Evolutionary conservation across 306 rosid species (phyloP).

Genomic region (Malus fusca): DNA sequence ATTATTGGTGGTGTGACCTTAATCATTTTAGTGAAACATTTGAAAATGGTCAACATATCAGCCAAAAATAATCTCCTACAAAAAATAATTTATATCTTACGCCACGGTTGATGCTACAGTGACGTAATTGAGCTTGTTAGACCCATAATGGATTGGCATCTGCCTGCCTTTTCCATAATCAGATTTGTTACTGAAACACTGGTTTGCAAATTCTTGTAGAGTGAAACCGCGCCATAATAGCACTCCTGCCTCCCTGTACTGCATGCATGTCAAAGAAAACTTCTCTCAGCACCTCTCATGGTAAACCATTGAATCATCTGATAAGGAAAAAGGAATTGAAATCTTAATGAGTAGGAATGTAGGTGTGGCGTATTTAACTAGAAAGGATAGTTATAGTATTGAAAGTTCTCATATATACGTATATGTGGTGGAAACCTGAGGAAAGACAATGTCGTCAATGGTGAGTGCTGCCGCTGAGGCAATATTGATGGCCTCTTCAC

Average conservation of each 20-base stretch:
- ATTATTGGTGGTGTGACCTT: not conserved
- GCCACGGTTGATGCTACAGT: conserved; percentile 80
- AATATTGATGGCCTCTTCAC: conserved; percentile 83
- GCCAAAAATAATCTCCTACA: not conserved
- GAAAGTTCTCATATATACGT: not conserved
- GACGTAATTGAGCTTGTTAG: conserved; percentile 75
- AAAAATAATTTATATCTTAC: conserved; percentile 36
- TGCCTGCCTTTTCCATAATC: conserved; percentile 91
- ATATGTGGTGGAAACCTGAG: conserved; percentile 54
- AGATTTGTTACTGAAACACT: conserved; percentile 63
- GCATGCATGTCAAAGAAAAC: conserved; percentile 21
- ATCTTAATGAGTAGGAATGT: not conserved
- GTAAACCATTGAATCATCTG: not conserved
- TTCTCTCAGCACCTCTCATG: conserved; percentile 4
- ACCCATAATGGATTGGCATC: conserved; percentile 89
- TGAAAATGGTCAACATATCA: not conserved
- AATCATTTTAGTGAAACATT: not conserved
- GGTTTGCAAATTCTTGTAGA: conserved; percentile 79
- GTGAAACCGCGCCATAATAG: conserved; percentile 92
- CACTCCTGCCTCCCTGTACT: conserved; percentile 87
- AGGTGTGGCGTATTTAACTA: conserved; percentile 1
- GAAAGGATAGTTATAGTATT: not conserved
- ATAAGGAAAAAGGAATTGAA: not conserved
- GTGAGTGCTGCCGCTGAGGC: conserved; percentile 87
- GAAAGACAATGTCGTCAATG: conserved; percentile 61